A percentile compares a stretch with the other conserved stretches of the same genome.
phyloP scores from a whole-genome alignment of 2,329 filamentous ascomycete species.

The Capronia epimyces region DNA sequence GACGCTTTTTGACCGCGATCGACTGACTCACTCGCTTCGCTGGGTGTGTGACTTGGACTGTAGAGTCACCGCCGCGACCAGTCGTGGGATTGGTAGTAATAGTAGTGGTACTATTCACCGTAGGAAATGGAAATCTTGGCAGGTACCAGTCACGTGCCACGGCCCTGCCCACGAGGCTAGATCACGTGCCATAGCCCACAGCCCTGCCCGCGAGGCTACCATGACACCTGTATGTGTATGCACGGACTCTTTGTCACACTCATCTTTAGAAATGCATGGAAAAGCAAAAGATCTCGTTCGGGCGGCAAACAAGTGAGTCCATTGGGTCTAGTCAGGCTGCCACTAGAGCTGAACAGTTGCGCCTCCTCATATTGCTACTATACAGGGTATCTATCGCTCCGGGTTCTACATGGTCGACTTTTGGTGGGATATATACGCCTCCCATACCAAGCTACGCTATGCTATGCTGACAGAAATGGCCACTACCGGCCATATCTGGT shows the following conservation, averaged over 20 bases:
- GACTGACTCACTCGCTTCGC: slow-evolving; percentile 1
- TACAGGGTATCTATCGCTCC: slow-evolving; percentile 16
- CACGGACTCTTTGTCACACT: background rate
- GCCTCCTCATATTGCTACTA: background rate
- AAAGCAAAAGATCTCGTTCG: background rate
- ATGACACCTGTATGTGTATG: too few species aligned
- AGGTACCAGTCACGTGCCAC: background rate
- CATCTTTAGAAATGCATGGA: too few species aligned
- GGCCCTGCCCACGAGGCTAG: too few species aligned
- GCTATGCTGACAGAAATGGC: background rate
- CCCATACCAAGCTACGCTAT: background rate
- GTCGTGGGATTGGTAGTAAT: background rate
- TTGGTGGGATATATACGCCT: background rate
- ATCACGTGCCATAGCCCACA: too few species aligned
- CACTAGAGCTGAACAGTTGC: background rate
- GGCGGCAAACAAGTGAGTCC: background rate
- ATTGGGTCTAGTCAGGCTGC: background rate
- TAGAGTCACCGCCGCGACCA: background rate
- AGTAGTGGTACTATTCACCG: too few species aligned
- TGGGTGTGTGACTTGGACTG: background rate
- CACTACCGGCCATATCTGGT: background rate
- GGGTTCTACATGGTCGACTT: slow-evolving; percentile 5
- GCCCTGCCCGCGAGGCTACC: too few species aligned
- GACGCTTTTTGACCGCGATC: background rate
- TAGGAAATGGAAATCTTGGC: slow-evolving; percentile 2